Evolutionary conservation across 2,329 filamentous ascomycete species (phyloP), one percentile per base, ranked within the genome.

Genomic region (Diaporthe sp.): DNA sequence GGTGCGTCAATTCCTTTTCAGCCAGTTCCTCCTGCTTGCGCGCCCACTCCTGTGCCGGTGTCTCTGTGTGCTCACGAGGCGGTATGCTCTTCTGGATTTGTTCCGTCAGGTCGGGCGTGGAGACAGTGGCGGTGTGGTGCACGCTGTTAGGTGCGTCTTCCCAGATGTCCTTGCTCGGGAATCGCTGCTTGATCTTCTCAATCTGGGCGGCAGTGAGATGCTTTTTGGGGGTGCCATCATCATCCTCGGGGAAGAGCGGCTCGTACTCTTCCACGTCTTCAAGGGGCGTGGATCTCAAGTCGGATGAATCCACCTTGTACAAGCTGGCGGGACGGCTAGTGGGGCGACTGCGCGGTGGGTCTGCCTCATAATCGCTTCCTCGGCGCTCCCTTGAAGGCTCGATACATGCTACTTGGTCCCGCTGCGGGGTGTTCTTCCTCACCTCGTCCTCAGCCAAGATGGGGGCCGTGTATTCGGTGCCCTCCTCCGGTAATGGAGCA

Each of bases 101-200:
- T 40, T 82, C 85, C 75, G 76, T 83, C 77, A 81, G 85, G 77
- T 95, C 94, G 1, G 95, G 95, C 0, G 95, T 97, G 3, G 93
- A 94, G 10, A 98, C 96, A 75, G 94, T 95, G 4, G 96, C 92
- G 45, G 91, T 92, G 80, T 90, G 91, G 80, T 97, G 92, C 70
- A 95, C 88, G 83, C 95, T 98, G 80, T 92, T 93, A 5, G 97
- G 97, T 0, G 95, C 93, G 82, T 99, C 97, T 85, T 99, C 97
- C 97, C 97, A 99, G 54, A 98, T 91, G 82, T 99, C 97, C 82
- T 96, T 94, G 83, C 96, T 98, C 1, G 97, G 97, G 84, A 99
- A 99, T 76, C 89, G 84, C 75, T 93, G 93, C 77, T 91, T 90
- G 73, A 88, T 84, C 77, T 88, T 88, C 68, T 87, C 85, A 33